phyloP scores from a whole-genome alignment of 164 flowering plant species.

The Aristolochia contorta region DNA sequence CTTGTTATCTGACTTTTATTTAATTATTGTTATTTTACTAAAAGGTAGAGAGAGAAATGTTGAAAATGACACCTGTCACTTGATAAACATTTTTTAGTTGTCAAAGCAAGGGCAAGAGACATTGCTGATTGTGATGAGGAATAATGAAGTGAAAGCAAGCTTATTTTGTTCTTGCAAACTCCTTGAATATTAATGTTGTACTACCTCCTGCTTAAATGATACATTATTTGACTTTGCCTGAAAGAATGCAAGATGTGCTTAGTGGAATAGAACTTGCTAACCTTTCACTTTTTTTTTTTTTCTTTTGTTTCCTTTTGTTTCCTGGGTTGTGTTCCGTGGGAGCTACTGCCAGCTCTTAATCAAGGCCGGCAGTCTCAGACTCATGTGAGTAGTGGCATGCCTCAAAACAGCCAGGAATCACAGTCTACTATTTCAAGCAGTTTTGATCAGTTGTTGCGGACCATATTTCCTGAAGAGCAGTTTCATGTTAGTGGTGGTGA shows the following conservation, averaged over 20 bases:
- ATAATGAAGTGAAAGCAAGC: no score
- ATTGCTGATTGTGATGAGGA: no score
- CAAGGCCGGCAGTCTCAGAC: slow-evolving; percentile 10
- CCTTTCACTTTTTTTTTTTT: background rate
- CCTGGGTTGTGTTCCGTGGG: slow-evolving; percentile 6
- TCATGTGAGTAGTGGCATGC: slow-evolving; percentile 15
- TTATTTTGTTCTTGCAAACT: background rate
- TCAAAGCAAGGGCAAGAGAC: no score
- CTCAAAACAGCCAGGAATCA: slow-evolving; percentile 15
- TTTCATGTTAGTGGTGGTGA: slow-evolving; percentile 7
- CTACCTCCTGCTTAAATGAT: background rate
- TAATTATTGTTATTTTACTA: no score
- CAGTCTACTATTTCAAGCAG: slow-evolving; percentile 17
- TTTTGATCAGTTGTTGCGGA: slow-evolving; percentile 29
- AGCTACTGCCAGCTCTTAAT: slow-evolving; percentile 11
- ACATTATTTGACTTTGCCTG: background rate
- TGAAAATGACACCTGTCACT: no score
- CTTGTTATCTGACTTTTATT: no score
- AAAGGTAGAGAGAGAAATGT: no score
- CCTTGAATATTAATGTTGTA: background rate
- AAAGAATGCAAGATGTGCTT: background rate
- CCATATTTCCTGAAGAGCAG: slow-evolving; percentile 24
- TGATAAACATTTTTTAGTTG: no score
- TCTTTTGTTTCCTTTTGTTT: background rate
- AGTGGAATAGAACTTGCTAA: background rate